Evolutionary conservation across 352 stramenopile genomes (phyloP).

Genomic region (Pythium folliculosum): DNA sequence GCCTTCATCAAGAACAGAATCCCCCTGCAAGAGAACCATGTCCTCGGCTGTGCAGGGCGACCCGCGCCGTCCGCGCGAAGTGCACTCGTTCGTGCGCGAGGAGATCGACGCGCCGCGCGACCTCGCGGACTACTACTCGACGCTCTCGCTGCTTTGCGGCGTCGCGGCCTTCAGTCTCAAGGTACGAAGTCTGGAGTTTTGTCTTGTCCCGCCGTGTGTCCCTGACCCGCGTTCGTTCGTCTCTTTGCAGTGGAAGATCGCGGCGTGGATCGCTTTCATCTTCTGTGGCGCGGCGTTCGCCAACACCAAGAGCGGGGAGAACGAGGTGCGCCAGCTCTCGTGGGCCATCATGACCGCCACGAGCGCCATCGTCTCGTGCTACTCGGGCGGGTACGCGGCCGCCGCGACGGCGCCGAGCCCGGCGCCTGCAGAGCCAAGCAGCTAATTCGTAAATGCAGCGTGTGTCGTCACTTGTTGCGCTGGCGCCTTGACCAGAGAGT

Average conservation of each 20-base stretch:
- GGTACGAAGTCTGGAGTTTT: constrained; percentile 28
- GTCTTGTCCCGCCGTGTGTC: neutral
- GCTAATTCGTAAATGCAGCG: neutral
- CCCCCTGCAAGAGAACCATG: constrained; percentile 12
- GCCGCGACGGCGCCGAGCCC: neutral
- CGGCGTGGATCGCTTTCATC: constrained; percentile 68
- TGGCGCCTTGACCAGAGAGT: neutral
- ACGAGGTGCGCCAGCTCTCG: constrained; percentile 64
- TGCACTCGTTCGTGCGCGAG: constrained; percentile 74
- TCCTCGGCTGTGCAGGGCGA: constrained; percentile 38
- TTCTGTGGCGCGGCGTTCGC: constrained; percentile 65
- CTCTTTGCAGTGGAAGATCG: constrained; percentile 51
- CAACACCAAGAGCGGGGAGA: constrained; percentile 58
- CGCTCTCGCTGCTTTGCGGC: constrained; percentile 60
- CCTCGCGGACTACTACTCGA: constrained; percentile 59
- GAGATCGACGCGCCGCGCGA: constrained; percentile 33
- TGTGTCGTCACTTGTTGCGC: neutral
- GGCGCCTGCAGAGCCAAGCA: neutral
- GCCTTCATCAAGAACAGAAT: neutral
- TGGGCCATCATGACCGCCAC: constrained; percentile 81
- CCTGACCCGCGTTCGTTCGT: neutral
- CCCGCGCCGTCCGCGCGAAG: constrained; percentile 56
- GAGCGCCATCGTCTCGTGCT: constrained; percentile 63
- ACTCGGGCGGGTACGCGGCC: constrained; percentile 30
- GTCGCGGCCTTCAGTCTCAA: constrained; percentile 65